Base-by-base conservation (phyloP, 306 rosid species). In the Inga oerstediana region DNA sequence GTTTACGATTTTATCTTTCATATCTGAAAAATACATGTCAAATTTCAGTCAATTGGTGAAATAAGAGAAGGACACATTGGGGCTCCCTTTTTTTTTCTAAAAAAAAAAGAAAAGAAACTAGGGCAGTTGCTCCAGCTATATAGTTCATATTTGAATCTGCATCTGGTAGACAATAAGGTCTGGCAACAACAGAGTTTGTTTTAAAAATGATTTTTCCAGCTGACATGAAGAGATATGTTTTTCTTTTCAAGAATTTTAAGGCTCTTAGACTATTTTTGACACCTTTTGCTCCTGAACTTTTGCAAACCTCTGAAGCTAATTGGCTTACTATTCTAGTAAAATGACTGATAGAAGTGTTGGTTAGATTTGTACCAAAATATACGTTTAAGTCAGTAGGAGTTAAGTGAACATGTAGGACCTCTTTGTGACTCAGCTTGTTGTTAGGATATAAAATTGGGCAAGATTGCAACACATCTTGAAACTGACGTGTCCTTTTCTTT, bases 1-100 rank as follows among this genome's bases (percentile, higher is more conserved):
- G 17, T 52, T 85, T 52, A 70, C 22, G 48, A 74, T 49, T 9
- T 54, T 85, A 35, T 77, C 79, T 78, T 74, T 78, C 20, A 58
- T 78, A 7, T 76, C 9, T 39, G 66, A 71, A 67, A n/a, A 66
- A 32, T 66, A 24, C 22, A 45, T 7, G n/a, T 52, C 80, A 81
- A 77, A 48, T 76, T 37, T 75, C 67, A 32, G 41, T 61, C 45
- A 64, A 66, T 43, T 54, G 51, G 44, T 68, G 16, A 72, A 80
- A 75, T 80, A 72, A 75, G 13, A 41, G 44, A 24, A 44, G 32
- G 59, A n/a, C 37, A 54, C 66, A n/a, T 49, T 72, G 32, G 12
- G 75, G 24, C 43, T 69, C n/a, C 15, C 34, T 45, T 46, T 14
- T 6, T 14, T 2, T 3, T 4, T 16, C 0, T 0, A 46, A 46